Percentiles rank a stretch among this genome's conserved stretches.
Conservation (phyloP, 2,329 filamentous ascomycete genomes). For the Pseudopyricularia cyperi region DNA sequence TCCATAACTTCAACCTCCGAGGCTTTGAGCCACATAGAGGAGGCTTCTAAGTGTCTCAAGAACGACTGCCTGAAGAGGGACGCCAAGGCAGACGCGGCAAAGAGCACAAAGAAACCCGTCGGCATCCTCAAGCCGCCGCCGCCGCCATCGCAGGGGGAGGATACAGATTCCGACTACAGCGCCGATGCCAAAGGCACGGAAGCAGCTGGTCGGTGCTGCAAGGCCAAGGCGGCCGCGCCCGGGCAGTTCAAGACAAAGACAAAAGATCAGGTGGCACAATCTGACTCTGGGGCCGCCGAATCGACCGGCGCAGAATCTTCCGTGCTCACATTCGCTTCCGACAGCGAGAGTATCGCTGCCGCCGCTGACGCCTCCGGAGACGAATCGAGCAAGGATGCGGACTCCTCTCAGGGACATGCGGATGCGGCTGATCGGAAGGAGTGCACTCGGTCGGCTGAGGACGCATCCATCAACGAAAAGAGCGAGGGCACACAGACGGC, state of each 20-base stretch:
- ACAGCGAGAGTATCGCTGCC: background rate
- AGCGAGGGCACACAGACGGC: slow-evolving; percentile 2
- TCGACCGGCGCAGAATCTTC: background rate
- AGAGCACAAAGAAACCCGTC: background rate
- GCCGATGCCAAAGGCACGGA: background rate
- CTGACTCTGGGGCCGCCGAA: background rate
- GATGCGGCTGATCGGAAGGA: background rate
- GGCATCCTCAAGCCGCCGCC: background rate
- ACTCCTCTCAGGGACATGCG: background rate
- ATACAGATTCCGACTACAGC: background rate
- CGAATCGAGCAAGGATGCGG: background rate
- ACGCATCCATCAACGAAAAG: slow-evolving; percentile 2
- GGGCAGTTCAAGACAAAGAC: background rate
- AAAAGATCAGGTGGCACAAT: background rate
- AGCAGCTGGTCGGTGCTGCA: background rate
- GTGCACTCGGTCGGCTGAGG: slow-evolving; percentile 1
- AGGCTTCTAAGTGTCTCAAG: background rate
- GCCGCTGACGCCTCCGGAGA: background rate
- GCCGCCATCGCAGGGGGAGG: background rate
- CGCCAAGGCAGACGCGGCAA: background rate
- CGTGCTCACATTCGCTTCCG: background rate
- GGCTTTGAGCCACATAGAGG: background rate
- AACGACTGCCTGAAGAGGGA: background rate
- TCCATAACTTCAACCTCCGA: background rate
- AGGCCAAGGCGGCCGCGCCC: background rate